phyloP scores from a whole-genome alignment of 352 stramenopile species.

The Phytophthora tubulina region DNA sequence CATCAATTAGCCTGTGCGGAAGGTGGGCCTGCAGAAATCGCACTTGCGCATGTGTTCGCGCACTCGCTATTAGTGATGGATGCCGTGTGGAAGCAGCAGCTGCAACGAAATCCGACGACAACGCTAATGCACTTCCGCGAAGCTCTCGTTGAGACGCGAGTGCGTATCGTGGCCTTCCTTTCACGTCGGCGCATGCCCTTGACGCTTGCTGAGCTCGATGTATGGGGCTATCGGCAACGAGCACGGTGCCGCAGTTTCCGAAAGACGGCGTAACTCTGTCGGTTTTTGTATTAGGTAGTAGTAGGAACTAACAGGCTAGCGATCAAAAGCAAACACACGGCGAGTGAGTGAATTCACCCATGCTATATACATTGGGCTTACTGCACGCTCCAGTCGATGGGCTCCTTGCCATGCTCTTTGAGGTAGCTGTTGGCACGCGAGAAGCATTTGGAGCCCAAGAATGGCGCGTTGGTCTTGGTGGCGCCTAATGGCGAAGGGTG shows the following conservation, averaged over 20 bases:
- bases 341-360: no score
- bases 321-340: neutral
- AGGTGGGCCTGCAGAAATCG: constrained; percentile 54
- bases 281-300: constrained; percentile 37
- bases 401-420: constrained; percentile 74
- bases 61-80: constrained; percentile 72
- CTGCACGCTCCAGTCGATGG: constrained; percentile 86
- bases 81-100: constrained; percentile 63
- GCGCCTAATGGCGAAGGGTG: constrained; percentile 96
- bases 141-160: constrained; percentile 60
- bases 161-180: constrained; percentile 61
- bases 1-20: constrained; percentile 54
- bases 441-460: constrained; percentile 96
- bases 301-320: constrained; percentile 11
- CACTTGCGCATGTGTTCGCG: constrained; percentile 68
- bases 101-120: constrained; percentile 56
- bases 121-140: constrained; percentile 75
- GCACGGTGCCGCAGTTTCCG: constrained; percentile 37
- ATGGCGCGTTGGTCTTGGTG: constrained; percentile 96
- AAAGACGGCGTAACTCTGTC: constrained; percentile 23
- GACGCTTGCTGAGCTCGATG: constrained; percentile 56
- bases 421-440: constrained; percentile 87
- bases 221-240: constrained; percentile 56
- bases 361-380: constrained; percentile 20
- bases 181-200: constrained; percentile 53